Conservation (phyloP, 805 yeast species). For the Myxozyma neotropica region DNA sequence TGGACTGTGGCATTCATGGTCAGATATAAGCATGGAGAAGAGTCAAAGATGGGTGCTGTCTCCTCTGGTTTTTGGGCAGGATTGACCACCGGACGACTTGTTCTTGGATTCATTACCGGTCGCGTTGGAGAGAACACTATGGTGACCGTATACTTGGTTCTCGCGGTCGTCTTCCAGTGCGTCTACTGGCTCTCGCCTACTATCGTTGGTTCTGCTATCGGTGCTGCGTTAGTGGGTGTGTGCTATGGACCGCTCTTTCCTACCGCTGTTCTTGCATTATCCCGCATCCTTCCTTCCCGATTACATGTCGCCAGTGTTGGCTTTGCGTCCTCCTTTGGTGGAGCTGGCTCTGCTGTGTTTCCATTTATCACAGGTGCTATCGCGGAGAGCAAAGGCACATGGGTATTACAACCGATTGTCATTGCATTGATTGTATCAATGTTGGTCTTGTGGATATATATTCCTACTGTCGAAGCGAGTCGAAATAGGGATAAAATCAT, state of each 20-base stretch:
- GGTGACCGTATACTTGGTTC: slow-evolving; percentile 45
- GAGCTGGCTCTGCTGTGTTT: slow-evolving; percentile 76
- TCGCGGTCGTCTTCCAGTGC: slow-evolving; percentile 47
- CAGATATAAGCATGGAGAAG: slow-evolving; percentile 54
- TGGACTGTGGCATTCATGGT: slow-evolving; percentile 69
- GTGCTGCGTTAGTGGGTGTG: slow-evolving; percentile 55
- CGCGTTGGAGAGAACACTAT: slow-evolving; percentile 39
- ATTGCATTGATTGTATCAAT: slow-evolving; percentile 20
- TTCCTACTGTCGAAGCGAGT: slow-evolving; percentile 23
- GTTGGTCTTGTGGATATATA: slow-evolving; percentile 21
- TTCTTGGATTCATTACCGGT: slow-evolving; percentile 48
- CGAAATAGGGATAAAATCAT: slow-evolving; percentile 6
- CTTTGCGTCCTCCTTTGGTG: slow-evolving; percentile 75
- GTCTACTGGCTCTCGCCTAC: slow-evolving; percentile 55
- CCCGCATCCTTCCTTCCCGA: slow-evolving; percentile 62
- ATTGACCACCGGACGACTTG: slow-evolving; percentile 62
- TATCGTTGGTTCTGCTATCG: slow-evolving; percentile 51
- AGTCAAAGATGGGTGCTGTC: slow-evolving; percentile 57
- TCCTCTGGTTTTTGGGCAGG: slow-evolving; percentile 77
- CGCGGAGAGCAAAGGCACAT: slow-evolving; percentile 38
- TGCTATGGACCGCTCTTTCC: slow-evolving; percentile 75
- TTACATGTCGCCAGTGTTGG: slow-evolving; percentile 71
- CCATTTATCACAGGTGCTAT: slow-evolving; percentile 66
- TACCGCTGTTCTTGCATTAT: slow-evolving; percentile 65
- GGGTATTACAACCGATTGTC: slow-evolving; percentile 31